phyloP scores from a whole-genome alignment of 2,329 filamentous ascomycete species.

The Cladosporium cucumerinum region DNA sequence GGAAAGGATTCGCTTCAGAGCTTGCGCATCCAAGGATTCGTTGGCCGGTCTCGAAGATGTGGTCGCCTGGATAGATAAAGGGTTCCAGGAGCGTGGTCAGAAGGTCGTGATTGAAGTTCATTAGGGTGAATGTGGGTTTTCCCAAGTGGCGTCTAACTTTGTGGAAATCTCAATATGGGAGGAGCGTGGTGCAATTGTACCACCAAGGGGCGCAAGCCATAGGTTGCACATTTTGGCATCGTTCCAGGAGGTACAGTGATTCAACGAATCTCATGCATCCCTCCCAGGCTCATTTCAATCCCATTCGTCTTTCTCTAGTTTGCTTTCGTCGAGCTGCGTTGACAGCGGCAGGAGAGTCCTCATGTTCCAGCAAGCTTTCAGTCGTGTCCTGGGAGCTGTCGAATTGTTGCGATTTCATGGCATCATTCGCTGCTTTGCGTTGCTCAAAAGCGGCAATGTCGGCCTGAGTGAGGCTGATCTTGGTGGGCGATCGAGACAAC shows the following conservation, averaged over 20 bases:
- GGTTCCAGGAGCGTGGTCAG: background rate
- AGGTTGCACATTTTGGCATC: background rate
- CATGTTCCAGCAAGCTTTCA: constrained; percentile 8
- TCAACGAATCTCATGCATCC: background rate
- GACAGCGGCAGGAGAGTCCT: constrained; percentile 14
- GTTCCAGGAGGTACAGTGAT: background rate
- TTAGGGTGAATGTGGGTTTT: background rate
- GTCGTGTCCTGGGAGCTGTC: constrained; percentile 16
- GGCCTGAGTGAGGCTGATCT: constrained; percentile 34
- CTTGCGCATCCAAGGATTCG: background rate
- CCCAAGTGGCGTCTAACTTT: background rate
- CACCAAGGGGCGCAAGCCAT: no score
- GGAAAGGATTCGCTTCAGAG: background rate
- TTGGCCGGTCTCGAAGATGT: background rate
- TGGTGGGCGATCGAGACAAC: constrained; percentile 37
- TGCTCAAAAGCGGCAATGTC: constrained; percentile 35
- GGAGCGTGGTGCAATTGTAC: no score
- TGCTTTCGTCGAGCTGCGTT: constrained; percentile 7
- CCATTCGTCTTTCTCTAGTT: constrained; percentile 11
- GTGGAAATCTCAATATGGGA: no score
- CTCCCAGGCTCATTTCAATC: background rate
- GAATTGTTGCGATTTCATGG: constrained; percentile 18
- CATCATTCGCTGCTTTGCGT: constrained; percentile 30
- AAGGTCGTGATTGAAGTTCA: background rate
- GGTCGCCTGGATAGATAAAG: background rate